Base-by-base conservation (phyloP, 2,329 filamentous ascomycete genomes). In the Hyphodiscus sp. region DNA sequence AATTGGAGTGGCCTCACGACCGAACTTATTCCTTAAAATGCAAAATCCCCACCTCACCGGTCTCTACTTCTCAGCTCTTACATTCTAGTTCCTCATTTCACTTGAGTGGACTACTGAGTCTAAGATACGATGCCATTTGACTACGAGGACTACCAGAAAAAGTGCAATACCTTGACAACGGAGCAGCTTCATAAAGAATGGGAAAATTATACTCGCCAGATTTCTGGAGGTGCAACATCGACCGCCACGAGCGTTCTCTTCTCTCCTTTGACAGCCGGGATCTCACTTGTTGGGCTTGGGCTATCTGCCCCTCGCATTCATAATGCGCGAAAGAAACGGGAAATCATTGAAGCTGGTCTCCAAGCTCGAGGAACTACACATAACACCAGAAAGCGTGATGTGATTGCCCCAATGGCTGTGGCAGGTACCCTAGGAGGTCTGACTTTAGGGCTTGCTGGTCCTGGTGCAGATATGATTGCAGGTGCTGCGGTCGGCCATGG, bases 161-260 rank as follows among this genome's bases (percentile, higher is more conserved):
- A 73, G 54, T 73, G 71, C 61, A 62, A 64, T 33, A 65, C 57
- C 15, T 62, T 74, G 23, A 67, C 65, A 1, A 61, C 67, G 2
- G 69, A 72, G 30, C 67, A 71, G 30, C 67, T 74, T 13, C 70
- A 73, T 45, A 62, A 65, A 18, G 70, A 73, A 57, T 74, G 72
- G 71, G 66, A 74, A 51, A 72, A 73, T 58, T 73, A 74, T 45
- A 73, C 71, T 4, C 68, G 72, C 16, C 67, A 72, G 2, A 67
- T 74, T 8, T 65, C 71, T 0, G 68, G 70, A 13, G 70, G 69
- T 38, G 70, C 72, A 5, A 73, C 71, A 0, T 70, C 65, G 5
- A 73, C 70, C n/a, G 69, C 70, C 18, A 66, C 73, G 3, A 59
- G 59, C 6, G 69, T 71, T 0, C 52, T 71, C 2, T 70, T 73